Percentiles rank a stretch among this genome's conserved stretches.
Conservation (phyloP, 805 yeast genomes). For the Kazachstania taianensis region DNA sequence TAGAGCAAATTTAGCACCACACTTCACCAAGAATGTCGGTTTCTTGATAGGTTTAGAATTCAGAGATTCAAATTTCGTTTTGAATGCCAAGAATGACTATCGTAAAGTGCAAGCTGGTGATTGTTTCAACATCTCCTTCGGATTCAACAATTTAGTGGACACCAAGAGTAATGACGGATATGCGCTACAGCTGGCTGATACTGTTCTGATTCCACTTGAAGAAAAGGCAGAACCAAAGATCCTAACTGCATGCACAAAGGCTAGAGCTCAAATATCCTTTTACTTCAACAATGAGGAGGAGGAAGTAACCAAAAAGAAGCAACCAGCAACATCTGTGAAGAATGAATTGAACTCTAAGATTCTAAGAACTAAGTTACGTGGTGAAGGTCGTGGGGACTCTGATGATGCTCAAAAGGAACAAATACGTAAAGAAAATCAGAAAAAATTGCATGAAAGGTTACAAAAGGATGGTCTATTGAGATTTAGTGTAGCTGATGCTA, state of each 20-base stretch:
- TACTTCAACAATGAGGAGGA: constrained; percentile 67
- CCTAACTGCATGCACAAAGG: constrained; percentile 66
- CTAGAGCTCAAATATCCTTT: constrained; percentile 67
- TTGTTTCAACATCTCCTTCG: constrained; percentile 65
- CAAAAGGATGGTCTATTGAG: constrained; percentile 80
- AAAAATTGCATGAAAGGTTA: constrained; percentile 70
- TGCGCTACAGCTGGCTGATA: constrained; percentile 69
- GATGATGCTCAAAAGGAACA: constrained; percentile 70
- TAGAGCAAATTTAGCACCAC: constrained; percentile 52
- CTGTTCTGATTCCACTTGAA: constrained; percentile 52
- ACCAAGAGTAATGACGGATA: constrained; percentile 46
- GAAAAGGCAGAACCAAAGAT: constrained; percentile 43
- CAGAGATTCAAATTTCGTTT: constrained; percentile 64
- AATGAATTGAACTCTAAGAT: constrained; percentile 46
- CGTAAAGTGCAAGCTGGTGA: constrained; percentile 60
- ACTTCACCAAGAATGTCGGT: constrained; percentile 73
- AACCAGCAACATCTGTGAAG: constrained; percentile 19
- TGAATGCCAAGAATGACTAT: constrained; percentile 59
- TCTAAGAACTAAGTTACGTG: constrained; percentile 67
- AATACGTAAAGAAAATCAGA: constrained; percentile 73
- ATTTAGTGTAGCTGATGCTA: constrained; percentile 70
- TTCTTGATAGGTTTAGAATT: constrained; percentile 85
- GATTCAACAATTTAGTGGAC: constrained; percentile 56
- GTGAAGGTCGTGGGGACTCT: constrained; percentile 53
- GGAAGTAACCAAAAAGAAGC: constrained; percentile 34